Evolutionary conservation across 768 basidiomycete genomes (phyloP).

Genomic region (Lenzites betulinus): DNA sequence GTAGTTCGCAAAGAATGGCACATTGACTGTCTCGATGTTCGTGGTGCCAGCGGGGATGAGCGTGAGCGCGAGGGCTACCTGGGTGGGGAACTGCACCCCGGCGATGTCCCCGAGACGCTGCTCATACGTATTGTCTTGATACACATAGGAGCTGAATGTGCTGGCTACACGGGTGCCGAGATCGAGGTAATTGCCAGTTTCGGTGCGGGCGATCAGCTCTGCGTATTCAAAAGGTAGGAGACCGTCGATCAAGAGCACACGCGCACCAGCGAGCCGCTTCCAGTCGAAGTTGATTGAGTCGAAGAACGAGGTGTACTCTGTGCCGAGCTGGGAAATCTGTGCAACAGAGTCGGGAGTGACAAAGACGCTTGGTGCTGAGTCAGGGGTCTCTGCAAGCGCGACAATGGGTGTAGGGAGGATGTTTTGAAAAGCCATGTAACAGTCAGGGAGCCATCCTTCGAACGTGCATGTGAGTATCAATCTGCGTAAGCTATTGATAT

Average conservation of each 20-base stretch:
- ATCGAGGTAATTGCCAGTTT: constrained; percentile 66
- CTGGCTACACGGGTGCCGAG: constrained; percentile 65
- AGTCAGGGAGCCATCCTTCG: constrained; percentile 54
- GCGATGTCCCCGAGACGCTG: constrained; percentile 61
- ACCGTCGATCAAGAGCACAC: constrained; percentile 56
- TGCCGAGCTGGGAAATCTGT: constrained; percentile 48
- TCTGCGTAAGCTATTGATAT: no score
- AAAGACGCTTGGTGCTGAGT: constrained; percentile 48
- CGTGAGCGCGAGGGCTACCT: constrained; percentile 48
- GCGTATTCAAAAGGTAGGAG: constrained; percentile 55
- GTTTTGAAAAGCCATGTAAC: constrained; percentile 49
- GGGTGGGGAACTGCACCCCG: constrained; percentile 50
- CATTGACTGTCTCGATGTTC: constrained; percentile 46
- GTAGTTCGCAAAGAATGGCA: constrained; percentile 56
- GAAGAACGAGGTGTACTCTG: constrained; percentile 47
- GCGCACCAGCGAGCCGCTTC: constrained; percentile 61
- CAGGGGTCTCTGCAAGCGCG: constrained; percentile 48
- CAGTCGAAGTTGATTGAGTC: constrained; percentile 55
- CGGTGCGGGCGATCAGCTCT: constrained; percentile 55
- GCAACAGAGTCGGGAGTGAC: constrained; percentile 57
- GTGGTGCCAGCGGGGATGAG: constrained; percentile 50
- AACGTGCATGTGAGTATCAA: neutral
- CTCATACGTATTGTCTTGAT: constrained; percentile 43
- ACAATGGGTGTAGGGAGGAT: constrained; percentile 59
- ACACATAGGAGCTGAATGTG: constrained; percentile 59